A percentile compares a stretch with the other conserved stretches of the same genome.
phyloP scores from a whole-genome alignment of 2,329 filamentous ascomycete species.

The Microsporum canis region DNA sequence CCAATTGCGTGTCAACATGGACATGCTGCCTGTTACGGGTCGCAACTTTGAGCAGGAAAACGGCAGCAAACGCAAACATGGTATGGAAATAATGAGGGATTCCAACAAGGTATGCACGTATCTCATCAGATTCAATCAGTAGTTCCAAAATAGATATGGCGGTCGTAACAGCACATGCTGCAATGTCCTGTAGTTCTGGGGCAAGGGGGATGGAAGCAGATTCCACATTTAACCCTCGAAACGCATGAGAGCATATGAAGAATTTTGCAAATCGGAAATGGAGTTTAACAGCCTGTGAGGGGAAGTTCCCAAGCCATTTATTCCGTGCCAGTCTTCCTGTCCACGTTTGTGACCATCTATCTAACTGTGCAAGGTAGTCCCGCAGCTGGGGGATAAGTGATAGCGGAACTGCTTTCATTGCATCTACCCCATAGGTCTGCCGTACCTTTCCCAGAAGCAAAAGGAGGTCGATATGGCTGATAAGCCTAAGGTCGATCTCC shows the following conservation, averaged over 20 bases:
- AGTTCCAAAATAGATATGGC: conserved; percentile 31
- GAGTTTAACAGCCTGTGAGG: conserved; percentile 35
- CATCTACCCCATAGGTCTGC: conserved; percentile 17
- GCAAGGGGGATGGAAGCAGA: conserved; percentile 24
- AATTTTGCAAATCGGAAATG: conserved; percentile 41
- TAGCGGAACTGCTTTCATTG: conserved; percentile 15
- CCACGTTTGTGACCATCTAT: conserved; percentile 21
- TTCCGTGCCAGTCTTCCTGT: conserved; percentile 23
- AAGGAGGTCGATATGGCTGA: conserved; percentile 12
- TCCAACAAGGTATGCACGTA: conserved; percentile 28
- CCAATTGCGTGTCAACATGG: conserved; percentile 20
- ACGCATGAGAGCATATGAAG: conserved; percentile 38
- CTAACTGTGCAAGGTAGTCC: conserved; percentile 21
- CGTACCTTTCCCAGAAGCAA: conserved; percentile 10
- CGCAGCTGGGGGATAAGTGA: conserved; percentile 13
- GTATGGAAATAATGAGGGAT: conserved; percentile 35
- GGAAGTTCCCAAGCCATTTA: conserved; percentile 36
- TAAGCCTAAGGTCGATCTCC: conserved; percentile 18
- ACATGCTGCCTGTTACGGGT: conserved; percentile 29
- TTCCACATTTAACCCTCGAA: conserved; percentile 33
- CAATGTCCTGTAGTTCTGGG: conserved; percentile 10
- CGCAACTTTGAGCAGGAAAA: conserved; percentile 31
- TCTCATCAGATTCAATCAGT: conserved; percentile 28
- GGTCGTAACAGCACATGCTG: conserved; percentile 19
- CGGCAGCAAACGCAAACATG: conserved; percentile 34